Conservation (phyloP, 176 grass and related monocot species). For the Melocanna baccifera region DNA sequence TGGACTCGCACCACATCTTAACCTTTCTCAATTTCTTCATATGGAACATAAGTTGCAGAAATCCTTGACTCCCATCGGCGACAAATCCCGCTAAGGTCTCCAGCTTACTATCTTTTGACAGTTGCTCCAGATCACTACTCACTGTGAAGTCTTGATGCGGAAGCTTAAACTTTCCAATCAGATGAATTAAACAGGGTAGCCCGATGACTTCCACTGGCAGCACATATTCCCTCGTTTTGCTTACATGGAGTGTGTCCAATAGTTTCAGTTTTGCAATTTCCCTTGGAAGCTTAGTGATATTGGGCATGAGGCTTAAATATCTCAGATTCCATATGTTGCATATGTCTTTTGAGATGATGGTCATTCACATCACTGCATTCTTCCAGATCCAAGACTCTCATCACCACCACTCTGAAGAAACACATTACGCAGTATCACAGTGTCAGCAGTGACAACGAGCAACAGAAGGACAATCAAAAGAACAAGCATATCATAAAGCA, state of each 20-base stretch:
- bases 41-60: no score
- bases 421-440: neutral
- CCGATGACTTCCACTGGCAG: no score
- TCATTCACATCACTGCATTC: neutral
- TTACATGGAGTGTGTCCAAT: constrained; percentile 14
- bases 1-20: no score
- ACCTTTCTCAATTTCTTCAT: no score
- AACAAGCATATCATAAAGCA: constrained; percentile 11
- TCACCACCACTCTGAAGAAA: constrained; percentile 79
- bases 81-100: no score
- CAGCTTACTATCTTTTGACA: no score
- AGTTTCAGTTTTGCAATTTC: neutral
- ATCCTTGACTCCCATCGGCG: no score
- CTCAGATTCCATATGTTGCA: constrained; percentile 22
- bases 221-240: neutral
- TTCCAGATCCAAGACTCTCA: constrained; percentile 7
- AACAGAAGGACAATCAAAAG: neutral
- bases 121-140: no score
- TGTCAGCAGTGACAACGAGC: constrained; percentile 12
- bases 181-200: no score
- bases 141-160: no score
- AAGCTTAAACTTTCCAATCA: no score
- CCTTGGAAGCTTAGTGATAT: constrained; percentile 11
- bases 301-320: neutral
- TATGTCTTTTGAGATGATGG: neutral